A percentile compares a stretch with the other conserved stretches of the same genome.
Conservation (phyloP, 164 flowering plant species). For the Sextonia rubra region DNA sequence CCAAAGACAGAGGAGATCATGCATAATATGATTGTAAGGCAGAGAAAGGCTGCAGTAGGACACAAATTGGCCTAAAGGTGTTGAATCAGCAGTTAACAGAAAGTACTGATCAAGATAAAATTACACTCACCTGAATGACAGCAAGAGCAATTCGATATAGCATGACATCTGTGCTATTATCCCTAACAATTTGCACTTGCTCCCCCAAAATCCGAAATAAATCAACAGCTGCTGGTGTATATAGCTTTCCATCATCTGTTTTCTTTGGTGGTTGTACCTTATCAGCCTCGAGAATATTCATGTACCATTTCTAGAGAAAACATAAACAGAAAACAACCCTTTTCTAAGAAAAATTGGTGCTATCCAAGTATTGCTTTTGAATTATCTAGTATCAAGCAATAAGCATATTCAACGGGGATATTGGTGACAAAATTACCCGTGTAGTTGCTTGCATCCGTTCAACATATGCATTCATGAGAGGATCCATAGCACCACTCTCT, state of each 20-base stretch:
- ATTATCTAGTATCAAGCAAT: not conserved
- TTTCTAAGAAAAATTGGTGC: not conserved
- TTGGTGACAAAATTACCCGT: constrained; percentile 36
- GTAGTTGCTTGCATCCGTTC: constrained; percentile 99
- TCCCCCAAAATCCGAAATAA: constrained; percentile 95
- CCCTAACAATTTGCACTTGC: constrained; percentile 96
- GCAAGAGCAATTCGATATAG: constrained; percentile 92
- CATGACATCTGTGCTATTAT: constrained; percentile 97
- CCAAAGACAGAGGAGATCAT: too few species aligned
- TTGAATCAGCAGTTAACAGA: not conserved
- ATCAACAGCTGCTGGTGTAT: constrained; percentile 98
- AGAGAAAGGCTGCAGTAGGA: not conserved
- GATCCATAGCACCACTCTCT: constrained; percentile 99
- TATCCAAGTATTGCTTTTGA: not conserved
- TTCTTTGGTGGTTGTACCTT: constrained; percentile 90
- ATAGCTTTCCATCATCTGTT: constrained; percentile 89
- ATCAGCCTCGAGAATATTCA: constrained; percentile 90
- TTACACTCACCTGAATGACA: constrained; percentile 67
- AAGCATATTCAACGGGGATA: not conserved
- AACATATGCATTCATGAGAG: constrained; percentile 96
- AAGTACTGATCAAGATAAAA: not conserved
- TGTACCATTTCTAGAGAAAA: constrained; percentile 82
- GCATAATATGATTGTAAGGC: too few species aligned
- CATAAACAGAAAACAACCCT: not conserved
- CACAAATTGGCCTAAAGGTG: not conserved